A percentile compares a stretch with the other conserved stretches of the same genome.
These are phyloP conservation scores for Penicillium parvum DNA, from an alignment of 495 filamentous ascomycete species.

Conservation along the genomic window DNA sequence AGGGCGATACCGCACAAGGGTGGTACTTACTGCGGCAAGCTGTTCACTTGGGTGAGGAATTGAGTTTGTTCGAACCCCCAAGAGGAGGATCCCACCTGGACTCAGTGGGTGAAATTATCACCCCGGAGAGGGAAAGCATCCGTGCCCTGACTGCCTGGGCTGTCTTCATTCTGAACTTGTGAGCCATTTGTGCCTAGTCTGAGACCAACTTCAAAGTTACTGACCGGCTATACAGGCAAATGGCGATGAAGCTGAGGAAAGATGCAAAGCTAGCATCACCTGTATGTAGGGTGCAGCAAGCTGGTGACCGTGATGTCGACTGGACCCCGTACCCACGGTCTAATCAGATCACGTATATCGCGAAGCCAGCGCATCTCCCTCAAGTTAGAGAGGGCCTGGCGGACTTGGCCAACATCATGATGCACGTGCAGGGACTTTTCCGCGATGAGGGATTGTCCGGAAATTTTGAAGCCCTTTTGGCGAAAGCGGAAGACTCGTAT, in stretches of 20 bases:
- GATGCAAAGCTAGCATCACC: conserved; percentile 19
- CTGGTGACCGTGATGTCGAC: conserved; percentile 17
- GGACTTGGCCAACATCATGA: conserved; percentile 23
- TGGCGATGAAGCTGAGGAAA: conserved; percentile 30
- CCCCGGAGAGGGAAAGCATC: conserved; percentile 20
- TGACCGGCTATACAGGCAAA: conserved; percentile 24
- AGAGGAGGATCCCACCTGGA: not conserved
- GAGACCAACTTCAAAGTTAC: not conserved
- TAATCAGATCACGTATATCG: conserved; percentile 25
- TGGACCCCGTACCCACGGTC: conserved; percentile 42
- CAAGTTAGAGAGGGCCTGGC: conserved; percentile 22
- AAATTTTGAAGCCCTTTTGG: conserved; percentile 17
- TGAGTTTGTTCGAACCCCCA: conserved; percentile 24
- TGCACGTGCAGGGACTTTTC: conserved; percentile 27
- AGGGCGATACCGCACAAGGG: conserved; percentile 26
- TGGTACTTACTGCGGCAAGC: conserved; percentile 37
- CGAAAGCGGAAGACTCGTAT: conserved; percentile 18
- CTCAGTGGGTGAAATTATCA: not conserved
- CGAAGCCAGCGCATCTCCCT: conserved; percentile 31
- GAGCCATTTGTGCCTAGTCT: not conserved
- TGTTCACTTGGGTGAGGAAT: conserved; percentile 31
- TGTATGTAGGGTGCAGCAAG: conserved; percentile 11
- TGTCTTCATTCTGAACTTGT: conserved; percentile 34
- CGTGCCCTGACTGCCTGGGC: conserved; percentile 33
- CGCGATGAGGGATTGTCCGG: conserved; percentile 19